Evolutionary conservation across 148 eudicot genomes (phyloP).

Genomic region (Pouteria glomerata): DNA sequence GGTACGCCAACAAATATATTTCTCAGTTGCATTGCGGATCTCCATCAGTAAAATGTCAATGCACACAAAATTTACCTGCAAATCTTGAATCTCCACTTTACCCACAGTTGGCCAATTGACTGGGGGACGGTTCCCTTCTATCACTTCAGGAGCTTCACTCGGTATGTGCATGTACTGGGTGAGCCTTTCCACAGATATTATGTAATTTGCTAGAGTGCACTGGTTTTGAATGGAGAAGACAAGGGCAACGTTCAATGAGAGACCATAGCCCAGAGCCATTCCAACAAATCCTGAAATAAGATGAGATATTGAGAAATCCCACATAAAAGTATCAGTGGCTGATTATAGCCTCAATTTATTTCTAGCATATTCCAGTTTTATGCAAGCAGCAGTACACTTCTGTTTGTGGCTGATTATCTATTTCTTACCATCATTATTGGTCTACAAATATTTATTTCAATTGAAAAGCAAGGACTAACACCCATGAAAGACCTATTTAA

Average conservation of each 20-base stretch:
- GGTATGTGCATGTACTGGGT: slow-evolving; percentile 81
- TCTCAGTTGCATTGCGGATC: neutral
- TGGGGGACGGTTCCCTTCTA: slow-evolving; percentile 64
- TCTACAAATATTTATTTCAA: no score
- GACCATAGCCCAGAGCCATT: slow-evolving; percentile 91
- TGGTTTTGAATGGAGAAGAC: slow-evolving; percentile 79
- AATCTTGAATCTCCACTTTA: slow-evolving; percentile 72
- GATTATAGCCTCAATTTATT: neutral
- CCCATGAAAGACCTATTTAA: no score
- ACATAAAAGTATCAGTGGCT: neutral
- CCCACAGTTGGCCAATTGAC: slow-evolving; percentile 72
- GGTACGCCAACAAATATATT: slow-evolving; percentile 13
- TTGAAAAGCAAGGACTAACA: no score
- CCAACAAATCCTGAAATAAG: slow-evolving; percentile 72
- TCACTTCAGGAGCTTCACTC: slow-evolving; percentile 78
- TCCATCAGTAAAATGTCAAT: neutral
- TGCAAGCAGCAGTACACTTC: no score
- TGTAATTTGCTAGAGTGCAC: slow-evolving; percentile 66
- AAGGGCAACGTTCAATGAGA: slow-evolving; percentile 65
- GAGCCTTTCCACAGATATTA: slow-evolving; percentile 83
- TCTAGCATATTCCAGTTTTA: no score
- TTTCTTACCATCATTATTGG: no score
- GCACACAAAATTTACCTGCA: slow-evolving; percentile 42
- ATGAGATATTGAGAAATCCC: neutral
- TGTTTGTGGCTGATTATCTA: no score